phyloP scores from a whole-genome alignment of 1,139 yeast species.

The Arxiozyma slooffiae region DNA sequence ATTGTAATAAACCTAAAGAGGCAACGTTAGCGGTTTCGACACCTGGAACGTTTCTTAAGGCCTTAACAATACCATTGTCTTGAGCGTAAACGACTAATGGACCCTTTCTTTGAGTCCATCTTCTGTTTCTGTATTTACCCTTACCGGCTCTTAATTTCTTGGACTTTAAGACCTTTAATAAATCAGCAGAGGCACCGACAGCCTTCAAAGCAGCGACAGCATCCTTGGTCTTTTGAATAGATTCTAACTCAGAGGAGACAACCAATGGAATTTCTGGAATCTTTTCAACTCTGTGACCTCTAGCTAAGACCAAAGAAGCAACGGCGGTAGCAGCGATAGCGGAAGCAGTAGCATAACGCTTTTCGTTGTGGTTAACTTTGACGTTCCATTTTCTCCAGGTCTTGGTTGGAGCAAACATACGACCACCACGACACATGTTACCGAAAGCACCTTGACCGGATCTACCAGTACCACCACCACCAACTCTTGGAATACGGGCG shows the following conservation, averaged over 20 bases:
- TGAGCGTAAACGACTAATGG: slow-evolving; percentile 97
- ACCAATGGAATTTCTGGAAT: slow-evolving; percentile 98
- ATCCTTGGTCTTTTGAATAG: slow-evolving; percentile 93
- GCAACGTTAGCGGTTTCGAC: slow-evolving; percentile 93
- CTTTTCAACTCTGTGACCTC: slow-evolving; percentile 99
- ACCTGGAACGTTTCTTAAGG: slow-evolving; percentile 99
- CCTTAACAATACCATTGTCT: slow-evolving; percentile 97
- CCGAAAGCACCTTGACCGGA: slow-evolving; percentile 99
- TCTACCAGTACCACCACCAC: slow-evolving; percentile 99
- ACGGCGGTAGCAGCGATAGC: slow-evolving; percentile 99
- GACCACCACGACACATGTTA: slow-evolving; percentile 99
- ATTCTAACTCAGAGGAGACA: slow-evolving; percentile 87
- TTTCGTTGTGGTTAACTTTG: slow-evolving; percentile 99
- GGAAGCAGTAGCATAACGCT: slow-evolving; percentile 99
- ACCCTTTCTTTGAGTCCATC: slow-evolving; percentile 99
- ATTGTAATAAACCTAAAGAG: slow-evolving; percentile 91
- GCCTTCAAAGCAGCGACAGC: slow-evolving; percentile 98
- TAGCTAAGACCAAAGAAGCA: slow-evolving; percentile 95
- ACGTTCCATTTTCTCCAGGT: slow-evolving; percentile 99
- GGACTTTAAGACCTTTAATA: slow-evolving; percentile 95
- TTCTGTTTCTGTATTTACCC: slow-evolving; percentile 99
- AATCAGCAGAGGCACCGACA: slow-evolving; percentile 97
- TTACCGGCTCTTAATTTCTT: slow-evolving; percentile 99
- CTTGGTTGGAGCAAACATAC: slow-evolving; percentile 99
- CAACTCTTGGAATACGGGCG: slow-evolving; percentile 99